Conservation (phyloP, 2,329 filamentous ascomycete species). For the Hymenoscyphus linearis region DNA sequence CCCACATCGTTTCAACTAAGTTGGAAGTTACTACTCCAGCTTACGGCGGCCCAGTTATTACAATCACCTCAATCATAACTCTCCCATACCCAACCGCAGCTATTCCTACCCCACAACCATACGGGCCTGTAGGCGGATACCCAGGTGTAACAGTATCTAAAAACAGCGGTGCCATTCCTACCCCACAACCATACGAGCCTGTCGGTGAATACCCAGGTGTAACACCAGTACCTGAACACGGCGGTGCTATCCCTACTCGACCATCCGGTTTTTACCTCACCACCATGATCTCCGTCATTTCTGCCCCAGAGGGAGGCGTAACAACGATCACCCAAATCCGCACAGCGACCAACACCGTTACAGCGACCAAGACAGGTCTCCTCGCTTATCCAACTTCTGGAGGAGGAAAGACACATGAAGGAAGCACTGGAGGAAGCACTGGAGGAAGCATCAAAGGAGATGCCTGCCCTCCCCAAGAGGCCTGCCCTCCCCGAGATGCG, state of each 20-base stretch:
- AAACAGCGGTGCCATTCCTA: not conserved
- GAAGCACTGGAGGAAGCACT: no score
- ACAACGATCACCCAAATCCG: not conserved
- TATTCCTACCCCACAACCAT: no score
- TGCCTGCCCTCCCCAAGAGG: not conserved
- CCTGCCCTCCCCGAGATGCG: not conserved
- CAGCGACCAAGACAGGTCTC: not conserved
- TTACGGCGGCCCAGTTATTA: not conserved
- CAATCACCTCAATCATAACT: not conserved
- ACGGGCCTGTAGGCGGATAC: not conserved
- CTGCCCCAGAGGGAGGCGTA: not conserved
- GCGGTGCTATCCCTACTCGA: not conserved
- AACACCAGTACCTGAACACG: constrained; percentile 1
- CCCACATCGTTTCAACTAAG: not conserved
- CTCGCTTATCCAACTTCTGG: not conserved
- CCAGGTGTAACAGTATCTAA: not conserved
- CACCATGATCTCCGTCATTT: not conserved
- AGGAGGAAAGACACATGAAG: no score
- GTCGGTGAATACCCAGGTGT: not conserved
- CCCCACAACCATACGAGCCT: not conserved
- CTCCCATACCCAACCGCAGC: not conserved
- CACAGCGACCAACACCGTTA: not conserved
- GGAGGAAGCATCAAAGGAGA: not conserved
- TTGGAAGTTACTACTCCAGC: not conserved
- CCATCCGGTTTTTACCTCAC: not conserved